A percentile compares a stretch with the other conserved stretches of the same genome.
These are phyloP conservation scores for Erythrophleum ivorense DNA, from an alignment of 331 rosid species.

Conservation along the genomic window DNA sequence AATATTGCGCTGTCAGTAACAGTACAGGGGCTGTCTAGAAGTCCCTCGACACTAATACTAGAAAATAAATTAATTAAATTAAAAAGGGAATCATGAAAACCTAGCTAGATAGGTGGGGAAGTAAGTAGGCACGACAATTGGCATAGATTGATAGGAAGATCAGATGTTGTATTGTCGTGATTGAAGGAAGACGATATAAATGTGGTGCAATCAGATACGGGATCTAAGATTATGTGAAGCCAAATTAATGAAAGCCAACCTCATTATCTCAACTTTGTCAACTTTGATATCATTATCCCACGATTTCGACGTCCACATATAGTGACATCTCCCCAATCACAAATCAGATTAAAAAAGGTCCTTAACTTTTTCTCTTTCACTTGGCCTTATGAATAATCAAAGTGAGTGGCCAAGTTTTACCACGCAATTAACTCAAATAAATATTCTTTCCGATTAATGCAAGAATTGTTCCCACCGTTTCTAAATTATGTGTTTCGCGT, in stretches of 20 bases:
- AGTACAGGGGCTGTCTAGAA: too few species aligned
- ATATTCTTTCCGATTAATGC: background rate
- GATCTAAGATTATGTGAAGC: slow-evolving; percentile 40
- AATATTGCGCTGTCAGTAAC: too few species aligned
- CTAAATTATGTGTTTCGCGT: too few species aligned
- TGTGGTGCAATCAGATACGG: slow-evolving; percentile 45
- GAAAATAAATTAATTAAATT: background rate
- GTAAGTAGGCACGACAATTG: slow-evolving; percentile 29
- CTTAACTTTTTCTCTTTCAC: slow-evolving; percentile 18
- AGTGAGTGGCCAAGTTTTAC: slow-evolving; percentile 22
- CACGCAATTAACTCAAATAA: slow-evolving; percentile 1
- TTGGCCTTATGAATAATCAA: background rate
- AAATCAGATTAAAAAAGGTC: slow-evolving; percentile 8
- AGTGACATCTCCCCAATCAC: slow-evolving; percentile 43
- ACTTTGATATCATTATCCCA: slow-evolving; percentile 56
- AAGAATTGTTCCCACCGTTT: too few species aligned
- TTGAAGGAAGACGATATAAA: slow-evolving; percentile 58
- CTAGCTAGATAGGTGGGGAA: slow-evolving; percentile 7
- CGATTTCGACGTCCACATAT: slow-evolving; percentile 42
- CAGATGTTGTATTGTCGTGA: slow-evolving; percentile 58
- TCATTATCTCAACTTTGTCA: slow-evolving; percentile 56
- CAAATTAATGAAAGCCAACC: slow-evolving; percentile 47
- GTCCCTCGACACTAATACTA: too few species aligned
- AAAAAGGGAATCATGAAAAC: slow-evolving; percentile 4
- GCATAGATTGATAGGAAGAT: slow-evolving; percentile 28